phyloP scores from a whole-genome alignment of 169 alveolate genomes.

The Plasmodium cynomolgi region DNA sequence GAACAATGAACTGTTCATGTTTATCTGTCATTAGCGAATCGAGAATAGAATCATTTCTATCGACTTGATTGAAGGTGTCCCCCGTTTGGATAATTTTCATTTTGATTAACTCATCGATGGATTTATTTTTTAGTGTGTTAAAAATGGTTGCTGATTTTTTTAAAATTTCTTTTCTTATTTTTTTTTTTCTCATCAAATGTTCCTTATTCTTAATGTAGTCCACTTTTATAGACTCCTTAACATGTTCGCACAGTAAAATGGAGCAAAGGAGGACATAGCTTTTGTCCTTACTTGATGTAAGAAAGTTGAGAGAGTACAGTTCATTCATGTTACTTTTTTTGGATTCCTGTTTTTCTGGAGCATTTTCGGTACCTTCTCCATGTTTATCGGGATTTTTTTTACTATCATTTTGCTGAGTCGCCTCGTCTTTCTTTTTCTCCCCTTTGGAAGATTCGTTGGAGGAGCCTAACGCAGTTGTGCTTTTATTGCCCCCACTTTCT shows the following conservation, averaged over 20 bases:
- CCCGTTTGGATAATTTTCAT: conserved; percentile 56
- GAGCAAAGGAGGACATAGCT: conserved; percentile 22
- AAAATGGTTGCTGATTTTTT: conserved; percentile 62
- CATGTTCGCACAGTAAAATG: conserved; percentile 46
- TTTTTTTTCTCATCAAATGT: conserved; percentile 67
- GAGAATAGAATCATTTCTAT: conserved; percentile 16
- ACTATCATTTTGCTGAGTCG: background rate
- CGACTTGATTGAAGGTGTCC: conserved; percentile 21
- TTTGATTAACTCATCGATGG: conserved; percentile 70
- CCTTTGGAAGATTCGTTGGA: background rate
- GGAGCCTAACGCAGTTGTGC: background rate
- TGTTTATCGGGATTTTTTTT: background rate
- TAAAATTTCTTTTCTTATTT: conserved; percentile 72
- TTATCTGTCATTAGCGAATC: conserved; percentile 2
- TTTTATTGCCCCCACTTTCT: background rate
- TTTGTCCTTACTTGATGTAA: conserved; percentile 63
- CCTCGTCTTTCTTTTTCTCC: background rate
- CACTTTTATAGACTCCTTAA: conserved; percentile 50
- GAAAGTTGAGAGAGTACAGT: conserved; percentile 47
- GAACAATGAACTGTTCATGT: conserved; percentile 9
- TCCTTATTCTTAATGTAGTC: conserved; percentile 58
- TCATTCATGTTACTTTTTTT: conserved; percentile 55
- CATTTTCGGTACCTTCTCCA: background rate
- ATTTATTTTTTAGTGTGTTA: conserved; percentile 65
- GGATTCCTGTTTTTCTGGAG: background rate